Evolutionary conservation across 768 basidiomycete species (phyloP).

Genomic region (Tephrocybe sp.): DNA sequence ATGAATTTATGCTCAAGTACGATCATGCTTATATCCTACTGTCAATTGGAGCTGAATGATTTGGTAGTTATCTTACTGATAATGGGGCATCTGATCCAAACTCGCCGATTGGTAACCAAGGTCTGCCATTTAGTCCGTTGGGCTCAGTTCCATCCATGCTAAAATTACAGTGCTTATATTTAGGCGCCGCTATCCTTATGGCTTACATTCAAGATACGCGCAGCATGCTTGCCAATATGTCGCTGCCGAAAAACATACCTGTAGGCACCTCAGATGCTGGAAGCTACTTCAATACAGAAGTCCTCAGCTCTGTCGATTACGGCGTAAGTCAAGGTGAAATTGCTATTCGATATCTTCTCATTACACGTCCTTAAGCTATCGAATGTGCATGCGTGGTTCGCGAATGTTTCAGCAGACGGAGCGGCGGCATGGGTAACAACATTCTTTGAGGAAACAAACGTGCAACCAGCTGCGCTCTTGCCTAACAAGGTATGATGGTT

Average conservation of each 20-base stretch:
- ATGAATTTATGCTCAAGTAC: constrained; percentile 85
- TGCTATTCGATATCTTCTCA: not conserved
- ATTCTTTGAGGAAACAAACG: constrained; percentile 75
- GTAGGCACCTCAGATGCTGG: constrained; percentile 89
- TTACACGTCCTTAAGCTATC: constrained; percentile 52
- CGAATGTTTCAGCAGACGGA: constrained; percentile 61
- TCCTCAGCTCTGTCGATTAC: constrained; percentile 63
- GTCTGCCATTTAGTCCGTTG: constrained; percentile 13
- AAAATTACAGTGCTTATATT: not conserved
- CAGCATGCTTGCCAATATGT: constrained; percentile 48
- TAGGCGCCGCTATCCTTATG: constrained; percentile 59
- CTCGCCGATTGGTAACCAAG: constrained; percentile 47
- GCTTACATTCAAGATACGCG: constrained; percentile 66
- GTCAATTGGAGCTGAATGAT: not conserved
- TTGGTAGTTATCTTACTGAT: constrained; percentile 53
- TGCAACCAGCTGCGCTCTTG: constrained; percentile 51
- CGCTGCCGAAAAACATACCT: constrained; percentile 57
- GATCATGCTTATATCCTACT: not conserved
- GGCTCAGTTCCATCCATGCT: not conserved
- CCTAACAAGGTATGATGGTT: constrained; percentile 48
- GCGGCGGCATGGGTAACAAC: constrained; percentile 80
- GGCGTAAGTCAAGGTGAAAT: constrained; percentile 44
- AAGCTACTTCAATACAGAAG: constrained; percentile 69
- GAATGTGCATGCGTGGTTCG: constrained; percentile 97
- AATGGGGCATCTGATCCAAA: constrained; percentile 54